Evolutionary conservation across 768 basidiomycete species (phyloP).

Genomic region (Boletus rufocinnamomeus): DNA sequence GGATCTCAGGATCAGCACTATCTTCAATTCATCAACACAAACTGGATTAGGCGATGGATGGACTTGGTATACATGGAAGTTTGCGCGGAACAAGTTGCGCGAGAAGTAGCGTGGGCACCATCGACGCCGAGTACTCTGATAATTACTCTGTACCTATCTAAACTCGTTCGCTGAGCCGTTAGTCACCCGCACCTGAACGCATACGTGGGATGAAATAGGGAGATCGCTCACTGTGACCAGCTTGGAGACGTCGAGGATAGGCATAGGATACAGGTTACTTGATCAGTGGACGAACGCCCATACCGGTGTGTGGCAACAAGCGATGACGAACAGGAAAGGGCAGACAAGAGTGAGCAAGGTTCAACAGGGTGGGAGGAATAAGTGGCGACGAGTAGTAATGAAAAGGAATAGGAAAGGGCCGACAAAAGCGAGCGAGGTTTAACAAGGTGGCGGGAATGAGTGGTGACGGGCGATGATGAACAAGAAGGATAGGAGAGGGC

Average conservation of each 20-base stretch:
- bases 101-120: neutral
- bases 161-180: slow-evolving; percentile 5
- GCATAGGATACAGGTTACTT: slow-evolving; percentile 25
- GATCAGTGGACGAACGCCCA: slow-evolving; percentile 15
- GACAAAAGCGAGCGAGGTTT: too few relatives aligned
- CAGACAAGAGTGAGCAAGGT: too few relatives aligned
- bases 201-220: neutral
- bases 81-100: neutral
- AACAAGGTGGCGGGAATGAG: too few relatives aligned
- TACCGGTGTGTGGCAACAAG: too few relatives aligned
- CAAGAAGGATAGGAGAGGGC: too few relatives aligned
- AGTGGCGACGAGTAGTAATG: too few relatives aligned
- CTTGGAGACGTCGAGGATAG: neutral
- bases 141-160: slow-evolving; percentile 4
- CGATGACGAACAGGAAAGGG: too few relatives aligned
- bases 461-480: too few relatives aligned
- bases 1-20: neutral
- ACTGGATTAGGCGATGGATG: neutral
- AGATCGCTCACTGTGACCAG: slow-evolving; percentile 17
- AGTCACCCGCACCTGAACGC: slow-evolving; percentile 9
- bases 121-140: neutral
- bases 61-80: too few relatives aligned
- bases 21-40: neutral
- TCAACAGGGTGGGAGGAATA: too few relatives aligned
- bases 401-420: too few relatives aligned